Percentiles rank a stretch among this genome's conserved stretches.
Conservation (phyloP, 345 rosid species). For the Eucalyptus decipiens region DNA sequence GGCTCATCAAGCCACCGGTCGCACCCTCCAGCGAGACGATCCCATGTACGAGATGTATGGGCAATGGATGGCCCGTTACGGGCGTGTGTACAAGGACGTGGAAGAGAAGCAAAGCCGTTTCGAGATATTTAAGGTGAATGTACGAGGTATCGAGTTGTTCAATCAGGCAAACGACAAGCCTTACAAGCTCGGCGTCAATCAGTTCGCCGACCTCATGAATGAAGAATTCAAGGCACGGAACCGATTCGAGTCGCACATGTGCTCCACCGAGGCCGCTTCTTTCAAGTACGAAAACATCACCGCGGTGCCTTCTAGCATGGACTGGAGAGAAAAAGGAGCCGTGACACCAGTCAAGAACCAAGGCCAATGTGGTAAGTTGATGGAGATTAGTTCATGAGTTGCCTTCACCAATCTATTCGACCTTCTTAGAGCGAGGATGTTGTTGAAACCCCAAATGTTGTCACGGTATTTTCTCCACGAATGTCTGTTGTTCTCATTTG, state of each 20-base stretch:
- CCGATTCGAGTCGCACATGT: slow-evolving; percentile 9
- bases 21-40: not conserved
- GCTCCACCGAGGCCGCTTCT: not conserved
- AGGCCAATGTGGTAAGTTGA: slow-evolving; percentile 22
- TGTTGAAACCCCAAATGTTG: not conserved
- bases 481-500: not conserved
- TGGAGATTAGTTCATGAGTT: not conserved
- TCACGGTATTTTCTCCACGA: not conserved
- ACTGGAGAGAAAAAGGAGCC: slow-evolving; percentile 40
- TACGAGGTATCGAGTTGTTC: slow-evolving; percentile 2
- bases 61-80: slow-evolving; percentile 15
- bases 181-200: slow-evolving; percentile 26
- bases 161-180: slow-evolving; percentile 8
- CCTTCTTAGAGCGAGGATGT: not conserved
- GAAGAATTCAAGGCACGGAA: slow-evolving; percentile 26
- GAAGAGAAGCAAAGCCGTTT: slow-evolving; percentile 7
- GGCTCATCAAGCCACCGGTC: not conserved
- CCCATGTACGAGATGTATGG: slow-evolving; percentile 8
- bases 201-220: slow-evolving; percentile 24
- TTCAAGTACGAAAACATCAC: slow-evolving; percentile 22
- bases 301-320: slow-evolving; percentile 14
- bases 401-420: not conserved
- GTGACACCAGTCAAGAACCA: slow-evolving; percentile 30
- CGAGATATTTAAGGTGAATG: slow-evolving; percentile 11
- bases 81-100: not conserved